A percentile compares a stretch with the other conserved stretches of the same genome.
phyloP scores from a whole-genome alignment of 2,329 filamentous ascomycete species.

The Teratosphaeria viscida region DNA sequence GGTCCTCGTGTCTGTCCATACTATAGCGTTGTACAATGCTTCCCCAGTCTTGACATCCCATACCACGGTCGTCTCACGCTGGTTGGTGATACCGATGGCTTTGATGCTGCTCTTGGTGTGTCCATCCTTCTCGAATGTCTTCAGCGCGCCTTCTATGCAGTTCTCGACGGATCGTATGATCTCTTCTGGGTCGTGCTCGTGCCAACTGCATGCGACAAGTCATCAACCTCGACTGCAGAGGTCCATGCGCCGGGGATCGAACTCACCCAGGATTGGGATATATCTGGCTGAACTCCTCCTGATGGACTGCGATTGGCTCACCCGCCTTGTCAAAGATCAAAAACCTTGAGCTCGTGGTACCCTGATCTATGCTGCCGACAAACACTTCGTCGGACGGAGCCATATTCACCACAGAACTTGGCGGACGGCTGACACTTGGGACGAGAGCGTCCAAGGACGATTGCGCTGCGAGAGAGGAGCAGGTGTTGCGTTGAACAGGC shows the following conservation, averaged over 20 bases:
- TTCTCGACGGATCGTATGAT: slow-evolving; percentile 64
- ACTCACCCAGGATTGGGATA: slow-evolving; percentile 77
- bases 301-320: slow-evolving; percentile 69
- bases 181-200: slow-evolving; percentile 76
- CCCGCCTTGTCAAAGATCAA: slow-evolving; percentile 78
- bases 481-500: background rate
- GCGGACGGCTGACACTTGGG: background rate
- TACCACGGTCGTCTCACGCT: slow-evolving; percentile 77
- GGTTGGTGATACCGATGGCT: slow-evolving; percentile 77
- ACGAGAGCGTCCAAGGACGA: background rate
- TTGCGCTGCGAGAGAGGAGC: background rate
- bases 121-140: slow-evolving; percentile 60
- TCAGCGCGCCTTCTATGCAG: slow-evolving; percentile 68
- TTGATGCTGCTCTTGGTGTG: slow-evolving; percentile 59
- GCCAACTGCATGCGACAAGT: slow-evolving; percentile 50
- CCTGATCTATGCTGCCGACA: slow-evolving; percentile 82
- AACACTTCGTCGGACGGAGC: slow-evolving; percentile 44
- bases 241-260: background rate
- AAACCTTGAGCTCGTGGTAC: slow-evolving; percentile 81
- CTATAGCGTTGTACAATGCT: slow-evolving; percentile 73
- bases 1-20: slow-evolving; percentile 83
- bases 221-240: slow-evolving; percentile 4
- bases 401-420: slow-evolving; percentile 6
- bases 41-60: slow-evolving; percentile 77
- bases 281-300: slow-evolving; percentile 75